phyloP scores from a whole-genome alignment of 2,329 filamentous ascomycete species.

The Nemania sp. region DNA sequence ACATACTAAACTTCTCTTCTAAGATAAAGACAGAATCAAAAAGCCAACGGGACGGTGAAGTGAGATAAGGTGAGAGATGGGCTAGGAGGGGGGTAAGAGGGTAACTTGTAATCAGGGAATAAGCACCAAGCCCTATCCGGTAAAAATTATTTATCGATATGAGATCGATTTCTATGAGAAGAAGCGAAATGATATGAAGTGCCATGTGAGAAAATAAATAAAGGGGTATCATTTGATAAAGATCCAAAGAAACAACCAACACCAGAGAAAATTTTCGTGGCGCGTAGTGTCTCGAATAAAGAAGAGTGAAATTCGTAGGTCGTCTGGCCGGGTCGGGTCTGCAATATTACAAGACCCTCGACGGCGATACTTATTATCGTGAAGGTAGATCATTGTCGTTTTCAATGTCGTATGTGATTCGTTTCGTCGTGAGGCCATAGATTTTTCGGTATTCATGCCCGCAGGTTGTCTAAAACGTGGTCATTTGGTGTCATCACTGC shows the following conservation, averaged over 20 bases:
- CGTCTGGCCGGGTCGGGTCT: conserved; percentile 9
- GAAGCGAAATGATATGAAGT: conserved; percentile 14
- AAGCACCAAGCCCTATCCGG: background rate
- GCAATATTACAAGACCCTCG: conserved; percentile 2
- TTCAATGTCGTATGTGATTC: conserved; percentile 16
- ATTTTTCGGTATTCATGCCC: conserved; percentile 12
- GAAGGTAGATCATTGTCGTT: conserved; percentile 9
- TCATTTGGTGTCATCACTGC: background rate
- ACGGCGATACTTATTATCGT: conserved; percentile 22
- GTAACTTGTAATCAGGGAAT: conserved; percentile 4
- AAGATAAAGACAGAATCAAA: conserved; percentile 6
- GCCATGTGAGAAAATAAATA: conserved; percentile 14
- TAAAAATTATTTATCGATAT: conserved; percentile 5
- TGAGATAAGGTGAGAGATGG: background rate
- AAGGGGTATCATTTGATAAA: conserved; percentile 35
- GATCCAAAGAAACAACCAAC: conserved; percentile 32
- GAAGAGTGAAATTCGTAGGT: conserved; percentile 10
- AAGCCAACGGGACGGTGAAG: background rate
- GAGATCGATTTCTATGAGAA: conserved; percentile 8
- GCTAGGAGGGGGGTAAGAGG: background rate
- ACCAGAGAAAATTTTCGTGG: conserved; percentile 21
- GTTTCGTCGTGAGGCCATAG: conserved; percentile 28
- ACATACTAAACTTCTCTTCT: conserved; percentile 8
- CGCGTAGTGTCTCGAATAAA: conserved; percentile 11
- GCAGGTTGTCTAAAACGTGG: background rate